Evolutionary conservation across 768 basidiomycete species (phyloP).

Genomic region (Leccinellum luteum): DNA sequence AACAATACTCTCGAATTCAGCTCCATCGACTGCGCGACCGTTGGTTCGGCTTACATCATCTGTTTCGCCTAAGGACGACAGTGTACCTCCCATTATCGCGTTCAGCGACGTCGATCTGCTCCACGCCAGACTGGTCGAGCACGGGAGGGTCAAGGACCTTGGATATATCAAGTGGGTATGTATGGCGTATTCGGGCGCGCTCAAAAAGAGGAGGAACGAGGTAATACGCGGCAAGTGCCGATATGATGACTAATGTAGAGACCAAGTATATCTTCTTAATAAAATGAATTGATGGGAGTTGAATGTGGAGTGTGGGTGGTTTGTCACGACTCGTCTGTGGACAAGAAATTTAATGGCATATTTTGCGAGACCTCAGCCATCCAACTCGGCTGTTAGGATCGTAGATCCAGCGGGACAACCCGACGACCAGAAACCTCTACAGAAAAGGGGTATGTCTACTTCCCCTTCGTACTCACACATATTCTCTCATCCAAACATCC

Average conservation of each 20-base stretch:
- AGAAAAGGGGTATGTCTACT: constrained; percentile 53
- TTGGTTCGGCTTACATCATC: constrained; percentile 67
- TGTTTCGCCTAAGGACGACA: constrained; percentile 65
- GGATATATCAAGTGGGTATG: constrained; percentile 71
- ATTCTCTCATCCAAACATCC: constrained; percentile 7
- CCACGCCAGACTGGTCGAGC: constrained; percentile 67
- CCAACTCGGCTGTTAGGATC: constrained; percentile 67
- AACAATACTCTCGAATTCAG: constrained; percentile 41
- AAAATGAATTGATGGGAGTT: constrained; percentile 10
- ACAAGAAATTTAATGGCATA: constrained; percentile 71
- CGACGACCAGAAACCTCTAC: constrained; percentile 40
- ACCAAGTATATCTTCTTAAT: neutral
- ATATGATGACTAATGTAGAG: too few relatives aligned
- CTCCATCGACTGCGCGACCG: constrained; percentile 41
- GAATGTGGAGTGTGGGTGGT: too few relatives aligned
- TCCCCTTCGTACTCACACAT: neutral
- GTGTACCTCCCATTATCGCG: constrained; percentile 74
- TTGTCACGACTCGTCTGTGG: neutral
- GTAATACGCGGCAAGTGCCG: neutral
- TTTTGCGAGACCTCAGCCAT: constrained; percentile 60
- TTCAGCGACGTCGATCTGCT: constrained; percentile 78
- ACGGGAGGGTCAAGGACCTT: constrained; percentile 44
- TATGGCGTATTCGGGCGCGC: constrained; percentile 67
- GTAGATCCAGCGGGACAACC: constrained; percentile 52
- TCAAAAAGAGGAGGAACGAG: constrained; percentile 58